phyloP scores from a whole-genome alignment of 192 early-diverging fungal species.

The Phycomyces blakesleeanus region DNA sequence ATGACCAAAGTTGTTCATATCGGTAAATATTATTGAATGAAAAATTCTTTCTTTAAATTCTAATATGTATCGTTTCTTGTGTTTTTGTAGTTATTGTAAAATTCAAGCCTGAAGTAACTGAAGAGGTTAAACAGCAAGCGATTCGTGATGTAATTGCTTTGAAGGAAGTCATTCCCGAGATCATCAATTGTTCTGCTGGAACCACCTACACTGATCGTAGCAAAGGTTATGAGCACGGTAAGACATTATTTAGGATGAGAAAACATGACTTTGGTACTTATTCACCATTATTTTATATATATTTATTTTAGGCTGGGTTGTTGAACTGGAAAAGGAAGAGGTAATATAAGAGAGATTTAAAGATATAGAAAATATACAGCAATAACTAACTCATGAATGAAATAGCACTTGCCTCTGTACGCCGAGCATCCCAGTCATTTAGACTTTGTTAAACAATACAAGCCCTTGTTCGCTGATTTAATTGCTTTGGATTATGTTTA shows the following conservation, averaged over 20 bases:
- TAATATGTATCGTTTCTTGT: background rate
- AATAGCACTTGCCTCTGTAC: constrained; percentile 22
- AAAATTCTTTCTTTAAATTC: no score
- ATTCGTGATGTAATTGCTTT: constrained; percentile 20
- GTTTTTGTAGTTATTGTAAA: constrained; percentile 24
- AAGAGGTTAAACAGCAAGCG: constrained; percentile 14
- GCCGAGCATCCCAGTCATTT: constrained; percentile 20
- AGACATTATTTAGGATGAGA: background rate
- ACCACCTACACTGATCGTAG: constrained; percentile 30
- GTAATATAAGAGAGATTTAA: constrained; percentile 10
- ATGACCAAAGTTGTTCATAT: no score
- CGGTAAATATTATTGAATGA: no score
- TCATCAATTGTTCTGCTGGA: constrained; percentile 22
- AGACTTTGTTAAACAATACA: constrained; percentile 18
- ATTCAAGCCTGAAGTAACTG: constrained; percentile 24
- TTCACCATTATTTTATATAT: background rate
- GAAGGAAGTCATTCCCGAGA: constrained; percentile 27
- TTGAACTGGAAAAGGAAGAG: constrained; percentile 32
- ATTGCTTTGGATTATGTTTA: constrained; percentile 31
- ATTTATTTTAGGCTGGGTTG: constrained; percentile 28
- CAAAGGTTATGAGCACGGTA: constrained; percentile 33
- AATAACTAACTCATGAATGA: background rate
- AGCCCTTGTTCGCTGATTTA: constrained; percentile 17
- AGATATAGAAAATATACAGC: no score
- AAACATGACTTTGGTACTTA: background rate